Base-by-base conservation (phyloP, 1,139 yeast genomes). In the Maudiozyma humilis region DNA sequence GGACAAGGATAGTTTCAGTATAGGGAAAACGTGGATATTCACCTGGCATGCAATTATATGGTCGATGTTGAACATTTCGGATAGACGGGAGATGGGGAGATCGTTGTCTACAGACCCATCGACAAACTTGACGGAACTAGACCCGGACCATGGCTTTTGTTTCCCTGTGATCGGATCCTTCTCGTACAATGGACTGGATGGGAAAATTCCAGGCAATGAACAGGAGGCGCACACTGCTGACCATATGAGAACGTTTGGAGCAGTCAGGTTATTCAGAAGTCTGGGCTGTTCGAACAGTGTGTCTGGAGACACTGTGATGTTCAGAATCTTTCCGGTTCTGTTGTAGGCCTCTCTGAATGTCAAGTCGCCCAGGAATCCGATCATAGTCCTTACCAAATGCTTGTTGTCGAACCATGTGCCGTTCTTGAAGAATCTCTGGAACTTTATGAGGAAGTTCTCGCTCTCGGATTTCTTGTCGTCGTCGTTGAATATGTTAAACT, bases 191-290 rank as follows among this genome's bases (percentile, higher is more conserved):
- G 89, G 79, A 19, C 88, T 79, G 0, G 95, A 82, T 0, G 95
- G 85, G 61, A 91, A 91, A 3, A 91, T 74, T 1, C 95, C 86
- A 0, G 98, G 98, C 20, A 91, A 73, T 0, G 97, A 82, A 63
- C 98, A 91, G 31, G 96, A 85, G 1, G 97, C 96, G 65, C 96
- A 88, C 1, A 91, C 96, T 0, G 97, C 98, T 1, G 96, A 86
- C 91, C 96, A 82, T 35, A 91, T 82, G 15, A 91, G 73, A 2
- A 89, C 97, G 59, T 93, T 86, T 0, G 98, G 98, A 0, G 97
- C 89, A 0, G 98, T 91, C 44, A 91, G 71, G 57, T 91, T 88
- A 59, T 91, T 91, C 34, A 91, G 70, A 44, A 91, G 69, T 14
- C 91, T 72, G 2, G 96, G 95, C 27, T 86, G 71, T 79, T 83